A percentile compares a stretch with the other conserved stretches of the same genome.
phyloP scores from a whole-genome alignment of 2,329 filamentous ascomycete genomes.

The Coniochaeta ligniaria region DNA sequence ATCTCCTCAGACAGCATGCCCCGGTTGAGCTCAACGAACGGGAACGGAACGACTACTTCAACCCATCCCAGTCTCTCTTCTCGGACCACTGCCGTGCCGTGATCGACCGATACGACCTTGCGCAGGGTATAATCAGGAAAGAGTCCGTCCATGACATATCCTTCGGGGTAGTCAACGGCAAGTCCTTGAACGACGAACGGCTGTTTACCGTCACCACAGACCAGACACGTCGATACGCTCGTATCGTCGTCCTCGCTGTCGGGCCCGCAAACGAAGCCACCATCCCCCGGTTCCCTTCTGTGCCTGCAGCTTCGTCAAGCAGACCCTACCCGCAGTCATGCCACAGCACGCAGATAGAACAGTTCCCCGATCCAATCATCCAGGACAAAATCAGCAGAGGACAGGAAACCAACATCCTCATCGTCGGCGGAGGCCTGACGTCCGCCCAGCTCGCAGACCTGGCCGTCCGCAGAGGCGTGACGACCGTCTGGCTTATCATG shows the following conservation, averaged over 20 bases:
- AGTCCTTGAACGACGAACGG: conserved; percentile 38
- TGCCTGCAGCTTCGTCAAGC: neutral
- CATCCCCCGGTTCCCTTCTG: conserved; percentile 24
- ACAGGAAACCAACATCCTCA: conserved; percentile 53
- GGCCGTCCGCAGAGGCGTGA: conserved; percentile 56
- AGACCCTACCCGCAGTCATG: conserved; percentile 35
- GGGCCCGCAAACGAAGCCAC: conserved; percentile 58
- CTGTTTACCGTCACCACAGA: conserved; percentile 60
- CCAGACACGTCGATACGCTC: conserved; percentile 46
- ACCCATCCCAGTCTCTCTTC: conserved; percentile 55
- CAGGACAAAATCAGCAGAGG: conserved; percentile 41
- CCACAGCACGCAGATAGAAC: conserved; percentile 58
- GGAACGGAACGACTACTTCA: conserved; percentile 64
- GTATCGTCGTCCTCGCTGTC: conserved; percentile 61
- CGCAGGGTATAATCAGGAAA: conserved; percentile 48
- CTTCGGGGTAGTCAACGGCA: conserved; percentile 40
- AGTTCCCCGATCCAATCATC: conserved; percentile 48
- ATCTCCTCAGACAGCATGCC: conserved; percentile 26
- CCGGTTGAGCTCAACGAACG: conserved; percentile 54
- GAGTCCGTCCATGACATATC: conserved; percentile 55
- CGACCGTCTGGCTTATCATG: conserved; percentile 64
- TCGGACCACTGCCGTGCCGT: conserved; percentile 53
- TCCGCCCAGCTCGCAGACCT: conserved; percentile 68
- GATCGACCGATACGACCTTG: conserved; percentile 49
- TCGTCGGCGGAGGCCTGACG: conserved; percentile 70